A percentile compares a stretch with the other conserved stretches of the same genome.
Evolutionary conservation across 192 early-diverging fungal genomes (phyloP).

Genomic region (Endogone sp.): DNA sequence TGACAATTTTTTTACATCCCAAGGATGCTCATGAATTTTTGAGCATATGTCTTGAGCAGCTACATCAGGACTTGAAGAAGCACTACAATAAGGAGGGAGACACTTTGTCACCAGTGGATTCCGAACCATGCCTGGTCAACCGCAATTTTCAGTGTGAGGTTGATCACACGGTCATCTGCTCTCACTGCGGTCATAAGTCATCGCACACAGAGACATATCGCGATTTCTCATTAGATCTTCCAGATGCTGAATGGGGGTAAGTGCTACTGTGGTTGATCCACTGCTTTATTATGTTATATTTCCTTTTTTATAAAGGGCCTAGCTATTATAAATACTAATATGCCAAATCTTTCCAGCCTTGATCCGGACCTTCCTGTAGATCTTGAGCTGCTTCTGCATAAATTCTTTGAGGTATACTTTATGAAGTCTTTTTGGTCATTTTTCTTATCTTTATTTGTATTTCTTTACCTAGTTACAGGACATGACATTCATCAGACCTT

Average conservation of each 20-base stretch:
- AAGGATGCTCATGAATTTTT: constrained; percentile 14
- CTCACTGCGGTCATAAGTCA: not conserved
- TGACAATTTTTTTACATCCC: too few relatives aligned
- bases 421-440: too few relatives aligned
- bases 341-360: not conserved
- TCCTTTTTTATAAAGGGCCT: too few relatives aligned
- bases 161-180: constrained; percentile 3
- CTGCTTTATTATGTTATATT: not conserved
- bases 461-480: not conserved
- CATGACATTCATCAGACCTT: too few relatives aligned
- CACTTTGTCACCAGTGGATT: not conserved
- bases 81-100: not conserved
- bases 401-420: constrained; percentile 2
- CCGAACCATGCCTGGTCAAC: not conserved
- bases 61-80: constrained; percentile 2
- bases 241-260: constrained; percentile 10
- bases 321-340: too few relatives aligned
- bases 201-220: constrained; percentile 13
- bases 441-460: not conserved
- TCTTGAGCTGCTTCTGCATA: not conserved
- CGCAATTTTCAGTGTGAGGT: constrained; percentile 12
- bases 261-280: not conserved
- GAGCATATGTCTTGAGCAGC: constrained; percentile 9
- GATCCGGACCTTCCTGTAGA: not conserved
- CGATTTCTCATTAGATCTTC: constrained; percentile 8